A percentile compares a stretch with the other conserved stretches of the same genome.
These are phyloP conservation scores for Rhizophora apiculata DNA, from an alignment of 345 rosid species.

Conservation along the genomic window DNA sequence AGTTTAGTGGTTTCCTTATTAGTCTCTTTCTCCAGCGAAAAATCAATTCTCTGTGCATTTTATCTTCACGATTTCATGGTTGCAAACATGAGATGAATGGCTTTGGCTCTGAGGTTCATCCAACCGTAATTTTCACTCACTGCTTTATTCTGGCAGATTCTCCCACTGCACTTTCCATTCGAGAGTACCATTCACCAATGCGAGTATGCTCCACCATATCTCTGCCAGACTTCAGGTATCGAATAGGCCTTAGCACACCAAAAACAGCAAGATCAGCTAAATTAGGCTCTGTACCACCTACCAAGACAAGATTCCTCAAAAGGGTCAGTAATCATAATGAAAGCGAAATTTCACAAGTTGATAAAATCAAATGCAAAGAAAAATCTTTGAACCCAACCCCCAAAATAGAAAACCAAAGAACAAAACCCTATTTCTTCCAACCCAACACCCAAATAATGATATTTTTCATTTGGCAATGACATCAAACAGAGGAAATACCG, in stretches of 20 bases:
- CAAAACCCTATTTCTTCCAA: neutral
- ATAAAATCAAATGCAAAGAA: neutral
- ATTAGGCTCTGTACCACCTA: conserved; percentile 85
- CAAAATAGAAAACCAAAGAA: too few relatives aligned
- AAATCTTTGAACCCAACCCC: neutral
- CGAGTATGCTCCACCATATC: conserved; percentile 91
- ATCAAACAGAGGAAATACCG: conserved; percentile 32
- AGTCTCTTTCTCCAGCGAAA: neutral
- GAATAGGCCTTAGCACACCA: conserved; percentile 90
- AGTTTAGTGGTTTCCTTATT: too few relatives aligned
- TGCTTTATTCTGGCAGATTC: conserved; percentile 48
- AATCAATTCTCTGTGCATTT: neutral
- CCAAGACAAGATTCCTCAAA: neutral
- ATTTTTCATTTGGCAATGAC: neutral
- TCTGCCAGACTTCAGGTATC: conserved; percentile 67
- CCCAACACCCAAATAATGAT: neutral
- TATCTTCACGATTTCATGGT: neutral
- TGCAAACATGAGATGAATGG: neutral
- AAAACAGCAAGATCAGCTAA: conserved; percentile 88
- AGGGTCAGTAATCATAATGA: neutral
- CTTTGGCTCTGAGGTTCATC: neutral
- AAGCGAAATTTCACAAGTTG: neutral
- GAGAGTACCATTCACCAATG: conserved; percentile 76
- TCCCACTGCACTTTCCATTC: conserved; percentile 76
- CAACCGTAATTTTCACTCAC: conserved; percentile 16